Base-by-base conservation (phyloP, 2,329 filamentous ascomycete genomes). In the Epichloe scottii region DNA sequence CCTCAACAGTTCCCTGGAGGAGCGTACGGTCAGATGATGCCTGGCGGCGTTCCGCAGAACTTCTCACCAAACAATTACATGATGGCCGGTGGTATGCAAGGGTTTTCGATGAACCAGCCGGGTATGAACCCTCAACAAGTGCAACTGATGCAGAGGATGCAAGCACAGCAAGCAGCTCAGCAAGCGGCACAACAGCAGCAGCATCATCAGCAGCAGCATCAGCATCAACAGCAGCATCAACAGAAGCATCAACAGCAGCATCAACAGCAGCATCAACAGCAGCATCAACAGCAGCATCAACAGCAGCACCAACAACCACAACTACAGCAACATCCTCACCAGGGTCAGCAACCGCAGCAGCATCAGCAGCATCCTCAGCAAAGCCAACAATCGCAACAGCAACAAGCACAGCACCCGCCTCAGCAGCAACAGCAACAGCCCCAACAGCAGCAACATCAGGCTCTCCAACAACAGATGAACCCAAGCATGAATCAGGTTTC, bases 1-100 rank as follows among this genome's bases (percentile, higher is more conserved):
- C 69, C 77, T 26, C 76, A 78, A 40, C 77, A 79, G 49, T 83
- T 78, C 57, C 73, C 76, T 23, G 72, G 69, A 59, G 74, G 76
- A 37, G 74, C 78, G 5, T 83, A 82, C 60, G 77, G 75, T 54
- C 66, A 74, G 58, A 71, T 73, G 57, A 67, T 77, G 60, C 70
- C 75, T 19, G 68, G 71, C 46, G 70, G 71, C 56, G 69, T 68
- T 42, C 72, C 72, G 8, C 77, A 78, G 48, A 78, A 75, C 62
- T 82, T 80, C 59, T 56, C 59, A 14, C 65, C 64, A 43, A 65
- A 62, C 38, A 63, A 65, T 52, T 69, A 68, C 51, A 77, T 79
- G 70, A 81, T 81, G 71, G 65, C 65, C 53, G 66, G 71, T 53
- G 68, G 68, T 55, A 78, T 79, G 71, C 67, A 72, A 41, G 72